phyloP scores from a whole-genome alignment of 2,329 filamentous ascomycete genomes.

The Monosporascus ibericus region DNA sequence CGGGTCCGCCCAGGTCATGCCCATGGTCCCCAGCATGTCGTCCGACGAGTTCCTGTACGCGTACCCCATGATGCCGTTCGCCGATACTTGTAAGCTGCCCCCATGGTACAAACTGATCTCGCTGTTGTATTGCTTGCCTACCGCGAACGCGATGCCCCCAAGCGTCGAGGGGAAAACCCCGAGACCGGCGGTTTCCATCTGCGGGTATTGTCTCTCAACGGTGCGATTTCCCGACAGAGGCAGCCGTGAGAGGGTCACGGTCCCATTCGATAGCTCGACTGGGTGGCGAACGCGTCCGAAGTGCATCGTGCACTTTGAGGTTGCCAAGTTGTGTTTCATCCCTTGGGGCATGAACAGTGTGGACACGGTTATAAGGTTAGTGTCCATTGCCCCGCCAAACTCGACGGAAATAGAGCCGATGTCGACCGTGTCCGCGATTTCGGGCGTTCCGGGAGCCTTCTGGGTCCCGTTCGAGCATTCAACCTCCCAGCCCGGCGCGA shows the following conservation, averaged over 20 bases:
- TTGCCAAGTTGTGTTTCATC: not conserved
- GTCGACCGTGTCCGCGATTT: not conserved
- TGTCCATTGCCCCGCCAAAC: not conserved
- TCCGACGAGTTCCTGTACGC: not conserved
- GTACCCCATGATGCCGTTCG: not conserved
- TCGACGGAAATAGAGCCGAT: not conserved
- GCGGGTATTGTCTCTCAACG: not conserved
- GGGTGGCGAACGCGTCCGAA: not conserved
- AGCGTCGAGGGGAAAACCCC: not conserved
- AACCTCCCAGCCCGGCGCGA: not conserved
- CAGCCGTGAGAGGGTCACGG: not conserved
- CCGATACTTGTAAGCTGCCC: not conserved
- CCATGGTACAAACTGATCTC: not conserved
- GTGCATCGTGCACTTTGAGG: not conserved
- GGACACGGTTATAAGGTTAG: not conserved
- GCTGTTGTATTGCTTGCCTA: not conserved
- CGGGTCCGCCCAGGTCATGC: not conserved
- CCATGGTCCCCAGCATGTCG: not conserved
- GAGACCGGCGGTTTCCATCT: not conserved
- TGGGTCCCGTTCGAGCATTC: not conserved
- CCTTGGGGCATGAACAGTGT: not conserved
- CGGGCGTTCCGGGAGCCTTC: not conserved
- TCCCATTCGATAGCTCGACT: not conserved
- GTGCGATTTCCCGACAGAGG: not conserved
- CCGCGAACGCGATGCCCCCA: not conserved